Percentiles rank a stretch among this genome's conserved stretches.
These are phyloP conservation scores for Sclerotinia trifoliorum DNA, from an alignment of 2,329 filamentous ascomycete genomes.

Conservation along the genomic window DNA sequence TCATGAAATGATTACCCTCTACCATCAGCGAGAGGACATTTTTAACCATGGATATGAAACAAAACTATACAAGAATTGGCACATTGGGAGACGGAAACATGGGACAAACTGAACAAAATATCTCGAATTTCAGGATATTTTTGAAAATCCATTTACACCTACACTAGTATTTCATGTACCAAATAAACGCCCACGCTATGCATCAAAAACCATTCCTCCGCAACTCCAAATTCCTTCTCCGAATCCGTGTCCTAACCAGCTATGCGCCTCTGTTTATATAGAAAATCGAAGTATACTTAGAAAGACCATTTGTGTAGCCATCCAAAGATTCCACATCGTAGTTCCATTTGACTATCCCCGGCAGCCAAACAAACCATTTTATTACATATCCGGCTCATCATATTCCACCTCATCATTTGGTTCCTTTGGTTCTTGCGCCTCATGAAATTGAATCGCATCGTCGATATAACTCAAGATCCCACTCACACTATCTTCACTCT, in stretches of 20 bases:
- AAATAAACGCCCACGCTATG: slow-evolving; percentile 30
- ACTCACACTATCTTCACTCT: slow-evolving; percentile 87
- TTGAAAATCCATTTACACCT: not conserved
- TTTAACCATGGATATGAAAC: not conserved
- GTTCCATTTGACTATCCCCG: not conserved
- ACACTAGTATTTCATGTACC: not conserved
- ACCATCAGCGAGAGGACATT: not conserved
- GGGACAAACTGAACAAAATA: not conserved
- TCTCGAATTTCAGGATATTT: not conserved
- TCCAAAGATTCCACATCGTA: not conserved
- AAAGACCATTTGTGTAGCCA: not conserved
- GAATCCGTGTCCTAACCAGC: slow-evolving; percentile 8
- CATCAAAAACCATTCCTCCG: slow-evolving; percentile 17
- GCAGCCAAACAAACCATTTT: slow-evolving; percentile 7
- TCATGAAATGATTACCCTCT: not conserved
- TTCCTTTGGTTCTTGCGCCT: slow-evolving; percentile 88
- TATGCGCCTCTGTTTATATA: slow-evolving; percentile 6
- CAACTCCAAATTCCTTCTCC: slow-evolving; percentile 19
- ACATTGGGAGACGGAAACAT: not conserved
- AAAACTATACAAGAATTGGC: not conserved
- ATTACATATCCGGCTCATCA: slow-evolving; percentile 43
- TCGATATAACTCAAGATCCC: slow-evolving; percentile 88
- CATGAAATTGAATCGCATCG: slow-evolving; percentile 89
- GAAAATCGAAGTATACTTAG: not conserved
- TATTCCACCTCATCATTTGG: slow-evolving; percentile 62